Evolutionary conservation across 2,329 filamentous ascomycete species (phyloP), one percentile per base, ranked within the genome.

Genomic region (Incumbomyces delicatus): DNA sequence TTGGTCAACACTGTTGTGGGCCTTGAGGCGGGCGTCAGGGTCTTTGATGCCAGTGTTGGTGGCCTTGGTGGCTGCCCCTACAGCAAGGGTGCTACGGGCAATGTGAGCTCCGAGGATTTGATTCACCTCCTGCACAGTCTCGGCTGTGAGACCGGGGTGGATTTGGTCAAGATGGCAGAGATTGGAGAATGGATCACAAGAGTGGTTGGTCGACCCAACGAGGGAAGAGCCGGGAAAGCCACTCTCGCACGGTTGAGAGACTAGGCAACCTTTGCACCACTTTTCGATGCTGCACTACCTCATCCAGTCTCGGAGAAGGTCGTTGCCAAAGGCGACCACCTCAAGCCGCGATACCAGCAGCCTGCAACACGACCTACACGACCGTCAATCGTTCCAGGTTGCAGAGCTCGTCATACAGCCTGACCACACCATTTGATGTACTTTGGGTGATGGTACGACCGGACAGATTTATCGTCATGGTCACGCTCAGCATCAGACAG

Each of bases 21-120:
- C 1, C 62, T 82, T 10, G 79, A 82, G 57, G 74, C 80, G 56
- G 79, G 79, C 2, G 71, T 83, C 17, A 65, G 79, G 32, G 76
- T 76, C 1, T 82, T 82, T 56, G 79, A 83, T 56, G 73, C 74
- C 42, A 78, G 77, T 41, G 79, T 83, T 6, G 78, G 73, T 13
- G 79, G 79, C 1, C 65, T 83, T 14, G 79, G 79, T 33, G 79
- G 79, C 0, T 83, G 79, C 58, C 79, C 79, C 1, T 83, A 76
- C 55, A 78, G 75, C 39, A 80, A 79, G 27, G 79, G 79, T 3
- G 79, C 79, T 6, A 83, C 78, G 2, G 79, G 79, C 0, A 83
- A 83, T 60, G 74, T 82, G 14, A 72, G 77, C 2, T 81, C 78
- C 0, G 79, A 83, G 56, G 79, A 83, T 57, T 55, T 82, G 43